Conservation (phyloP, 352 stramenopile genomes). For the Phytophthora pini region DNA sequence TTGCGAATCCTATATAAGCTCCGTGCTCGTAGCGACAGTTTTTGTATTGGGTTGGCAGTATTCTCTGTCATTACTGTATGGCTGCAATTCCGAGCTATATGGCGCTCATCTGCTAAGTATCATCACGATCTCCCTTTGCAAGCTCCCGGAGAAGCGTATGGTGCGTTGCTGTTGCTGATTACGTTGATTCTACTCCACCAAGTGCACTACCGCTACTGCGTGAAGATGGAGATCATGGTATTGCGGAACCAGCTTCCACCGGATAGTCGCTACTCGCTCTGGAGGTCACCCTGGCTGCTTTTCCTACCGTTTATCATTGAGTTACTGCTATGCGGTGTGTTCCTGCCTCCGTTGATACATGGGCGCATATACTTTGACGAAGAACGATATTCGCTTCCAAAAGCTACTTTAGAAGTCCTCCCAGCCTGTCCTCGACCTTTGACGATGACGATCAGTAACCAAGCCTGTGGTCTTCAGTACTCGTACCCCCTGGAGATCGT, state of each 20-base stretch:
- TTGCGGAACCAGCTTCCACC: constrained; percentile 56
- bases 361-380: constrained; percentile 50
- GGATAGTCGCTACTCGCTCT: constrained; percentile 20
- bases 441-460: constrained; percentile 27
- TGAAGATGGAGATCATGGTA: constrained; percentile 64
- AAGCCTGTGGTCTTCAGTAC: constrained; percentile 53
- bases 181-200: constrained; percentile 50
- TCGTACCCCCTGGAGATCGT: constrained; percentile 66
- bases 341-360: constrained; percentile 61
- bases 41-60: constrained; percentile 40
- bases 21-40: constrained; percentile 39
- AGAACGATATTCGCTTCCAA: constrained; percentile 46
- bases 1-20: constrained; percentile 44
- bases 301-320: constrained; percentile 55
- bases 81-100: constrained; percentile 68
- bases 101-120: constrained; percentile 40
- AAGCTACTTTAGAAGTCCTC: constrained; percentile 11
- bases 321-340: constrained; percentile 46
- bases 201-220: constrained; percentile 49
- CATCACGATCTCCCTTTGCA: constrained; percentile 29
- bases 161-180: constrained; percentile 48
- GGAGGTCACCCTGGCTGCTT: constrained; percentile 31
- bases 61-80: constrained; percentile 53
- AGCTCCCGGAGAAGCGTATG: constrained; percentile 62
- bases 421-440: constrained; percentile 35